These are phyloP conservation scores for Neophaeococcomyces mojaviensis DNA, from an alignment of 2,329 filamentous ascomycete species.

Conservation along the genomic window DNA sequence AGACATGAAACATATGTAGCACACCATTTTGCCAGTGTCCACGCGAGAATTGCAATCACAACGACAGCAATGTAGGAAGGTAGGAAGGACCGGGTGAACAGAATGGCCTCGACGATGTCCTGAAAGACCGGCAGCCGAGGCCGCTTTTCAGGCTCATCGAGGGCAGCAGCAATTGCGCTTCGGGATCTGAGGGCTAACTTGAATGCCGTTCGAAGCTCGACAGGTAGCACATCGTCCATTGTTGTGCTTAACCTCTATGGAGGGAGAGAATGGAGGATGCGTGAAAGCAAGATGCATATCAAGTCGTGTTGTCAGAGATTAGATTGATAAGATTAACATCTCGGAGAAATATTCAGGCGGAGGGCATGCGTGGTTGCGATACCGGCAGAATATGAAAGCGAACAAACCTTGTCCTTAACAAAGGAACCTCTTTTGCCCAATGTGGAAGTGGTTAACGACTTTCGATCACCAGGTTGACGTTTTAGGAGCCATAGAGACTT, in stretches of 20 bases:
- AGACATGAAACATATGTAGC: background rate
- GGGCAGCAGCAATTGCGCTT: background rate
- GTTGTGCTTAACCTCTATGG: too few species aligned
- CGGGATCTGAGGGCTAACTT: background rate
- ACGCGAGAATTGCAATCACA: background rate
- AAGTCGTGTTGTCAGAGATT: too few species aligned
- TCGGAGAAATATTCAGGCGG: too few species aligned
- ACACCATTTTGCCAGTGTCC: background rate
- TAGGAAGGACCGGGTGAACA: slow-evolving; percentile 5
- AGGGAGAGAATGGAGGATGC: background rate
- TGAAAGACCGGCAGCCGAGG: background rate
- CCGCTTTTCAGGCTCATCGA: background rate
- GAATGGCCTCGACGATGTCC: background rate
- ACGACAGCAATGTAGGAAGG: slow-evolving; percentile 4
- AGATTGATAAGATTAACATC: too few species aligned
- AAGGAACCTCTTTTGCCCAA: too few species aligned
- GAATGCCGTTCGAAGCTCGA: slow-evolving; percentile 2
- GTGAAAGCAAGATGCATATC: too few species aligned
- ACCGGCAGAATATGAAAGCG: too few species aligned
- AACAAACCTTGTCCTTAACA: too few species aligned
- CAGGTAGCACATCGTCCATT: slow-evolving; percentile 5
- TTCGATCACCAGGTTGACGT: too few species aligned
- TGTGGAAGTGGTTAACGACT: too few species aligned
- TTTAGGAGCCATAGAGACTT: too few species aligned
- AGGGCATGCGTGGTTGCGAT: too few species aligned